These are phyloP conservation scores for Syzygium syzygioides DNA, from an alignment of 441 rosid genomes.

Conservation along the genomic window DNA sequence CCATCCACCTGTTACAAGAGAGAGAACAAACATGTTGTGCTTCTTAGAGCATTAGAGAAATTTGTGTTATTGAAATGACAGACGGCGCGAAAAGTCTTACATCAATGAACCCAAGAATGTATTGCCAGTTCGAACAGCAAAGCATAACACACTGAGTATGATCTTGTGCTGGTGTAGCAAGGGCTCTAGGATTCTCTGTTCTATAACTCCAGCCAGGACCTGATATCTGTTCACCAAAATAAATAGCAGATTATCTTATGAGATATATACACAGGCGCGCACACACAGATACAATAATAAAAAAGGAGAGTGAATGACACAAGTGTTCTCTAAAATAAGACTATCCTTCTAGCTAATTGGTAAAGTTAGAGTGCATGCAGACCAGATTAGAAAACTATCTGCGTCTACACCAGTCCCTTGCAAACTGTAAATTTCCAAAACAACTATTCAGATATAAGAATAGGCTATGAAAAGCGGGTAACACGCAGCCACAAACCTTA, in stretches of 20 bases:
- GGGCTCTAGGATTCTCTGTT: conserved; percentile 88
- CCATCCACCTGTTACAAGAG: conserved; percentile 78
- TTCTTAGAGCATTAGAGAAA: background rate
- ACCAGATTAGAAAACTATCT: background rate
- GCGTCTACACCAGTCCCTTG: background rate
- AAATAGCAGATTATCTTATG: background rate
- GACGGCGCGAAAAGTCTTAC: conserved; percentile 37
- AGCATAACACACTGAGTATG: conserved; percentile 69
- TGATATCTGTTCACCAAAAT: conserved; percentile 62
- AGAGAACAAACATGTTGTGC: background rate
- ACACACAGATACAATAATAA: background rate
- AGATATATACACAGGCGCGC: background rate
- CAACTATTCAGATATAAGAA: background rate
- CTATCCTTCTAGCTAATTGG: background rate
- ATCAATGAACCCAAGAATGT: conserved; percentile 88
- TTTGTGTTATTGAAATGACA: background rate
- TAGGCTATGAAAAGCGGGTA: background rate
- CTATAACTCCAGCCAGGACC: conserved; percentile 84
- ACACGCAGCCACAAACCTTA: conserved; percentile 43
- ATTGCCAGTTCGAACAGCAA: conserved; percentile 96
- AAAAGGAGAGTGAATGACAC: background rate
- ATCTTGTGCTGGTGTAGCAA: conserved; percentile 79
- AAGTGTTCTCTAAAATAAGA: background rate
- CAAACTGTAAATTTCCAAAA: background rate
- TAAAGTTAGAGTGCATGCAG: background rate